phyloP scores from a whole-genome alignment of 208 protist species.

The Wallacemonas sp. region DNA sequence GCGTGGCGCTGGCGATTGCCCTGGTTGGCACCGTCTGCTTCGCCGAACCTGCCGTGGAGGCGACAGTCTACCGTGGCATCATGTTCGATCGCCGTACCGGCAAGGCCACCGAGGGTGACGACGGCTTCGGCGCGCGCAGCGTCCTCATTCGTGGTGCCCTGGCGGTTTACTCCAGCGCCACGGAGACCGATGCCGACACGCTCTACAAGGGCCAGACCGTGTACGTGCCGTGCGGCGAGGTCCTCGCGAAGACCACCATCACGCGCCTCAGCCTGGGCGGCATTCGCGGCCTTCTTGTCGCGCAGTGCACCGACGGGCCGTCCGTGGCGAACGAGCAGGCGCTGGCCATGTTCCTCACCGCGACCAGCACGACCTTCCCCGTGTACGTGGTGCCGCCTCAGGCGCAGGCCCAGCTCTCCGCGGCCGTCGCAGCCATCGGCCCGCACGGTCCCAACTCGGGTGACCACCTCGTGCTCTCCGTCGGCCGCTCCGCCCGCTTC shows the following conservation, averaged over 20 bases:
- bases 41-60: conserved; percentile 30
- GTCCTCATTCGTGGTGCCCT: conserved; percentile 62
- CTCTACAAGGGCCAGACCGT: conserved; percentile 48
- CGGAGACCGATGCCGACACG: background rate
- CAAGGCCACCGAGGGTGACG: conserved; percentile 6
- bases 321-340: conserved; percentile 44
- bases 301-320: conserved; percentile 40
- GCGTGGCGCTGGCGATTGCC: background rate
- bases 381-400: conserved; percentile 50
- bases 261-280: conserved; percentile 30
- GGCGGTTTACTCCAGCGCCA: conserved; percentile 28
- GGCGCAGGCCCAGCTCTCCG: background rate
- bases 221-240: conserved; percentile 46
- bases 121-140: conserved; percentile 40
- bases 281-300: conserved; percentile 51
- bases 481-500: conserved; percentile 30
- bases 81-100: conserved; percentile 47
- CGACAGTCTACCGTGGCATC: conserved; percentile 47
- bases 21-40: conserved; percentile 7
- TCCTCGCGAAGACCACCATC: conserved; percentile 43
- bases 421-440: background rate
- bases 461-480: conserved; percentile 50
- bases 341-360: conserved; percentile 34
- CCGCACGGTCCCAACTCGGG: conserved; percentile 21
- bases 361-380: conserved; percentile 26